phyloP scores from a whole-genome alignment of 805 yeast species.

The Saccharomyces eubayanus region DNA sequence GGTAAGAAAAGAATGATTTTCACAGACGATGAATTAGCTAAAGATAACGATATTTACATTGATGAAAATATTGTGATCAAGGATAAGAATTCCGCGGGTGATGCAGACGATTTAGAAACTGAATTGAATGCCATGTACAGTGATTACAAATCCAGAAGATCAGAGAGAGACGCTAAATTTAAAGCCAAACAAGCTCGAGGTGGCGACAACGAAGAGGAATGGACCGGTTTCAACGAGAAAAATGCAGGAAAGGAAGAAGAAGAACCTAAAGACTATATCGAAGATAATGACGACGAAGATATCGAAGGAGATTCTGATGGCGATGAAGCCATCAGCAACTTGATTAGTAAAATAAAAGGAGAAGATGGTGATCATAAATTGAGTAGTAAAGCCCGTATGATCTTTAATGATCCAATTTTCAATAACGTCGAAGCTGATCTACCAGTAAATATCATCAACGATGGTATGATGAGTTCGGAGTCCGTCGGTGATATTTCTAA shows the following conservation, averaged over 20 bases:
- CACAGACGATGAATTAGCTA: constrained; percentile 43
- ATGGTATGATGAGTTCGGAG: constrained; percentile 10
- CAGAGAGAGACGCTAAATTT: constrained; percentile 61
- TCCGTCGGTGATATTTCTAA: constrained; percentile 16
- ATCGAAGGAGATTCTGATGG: constrained; percentile 55
- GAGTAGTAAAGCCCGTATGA: constrained; percentile 36
- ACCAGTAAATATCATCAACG: constrained; percentile 12
- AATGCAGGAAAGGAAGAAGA: constrained; percentile 31
- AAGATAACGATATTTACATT: constrained; percentile 50
- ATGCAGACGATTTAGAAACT: constrained; percentile 61
- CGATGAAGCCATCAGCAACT: constrained; percentile 56
- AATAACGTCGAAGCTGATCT: constrained; percentile 38
- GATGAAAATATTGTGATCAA: constrained; percentile 35
- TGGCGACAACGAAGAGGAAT: constrained; percentile 63
- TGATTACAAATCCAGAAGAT: constrained; percentile 54
- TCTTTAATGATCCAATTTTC: constrained; percentile 49
- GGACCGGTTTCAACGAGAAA: constrained; percentile 65
- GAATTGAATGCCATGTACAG: constrained; percentile 78
- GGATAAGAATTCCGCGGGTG: constrained; percentile 37
- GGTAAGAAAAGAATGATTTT: constrained; percentile 67
- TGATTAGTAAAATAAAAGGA: constrained; percentile 49
- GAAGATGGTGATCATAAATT: constrained; percentile 34
- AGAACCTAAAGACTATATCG: constrained; percentile 36
- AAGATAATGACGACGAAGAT: constrained; percentile 33
- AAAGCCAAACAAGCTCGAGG: constrained; percentile 68